Evolutionary conservation across 2,329 filamentous ascomycete genomes (phyloP).

Genomic region (Arthroderma uncinatum): DNA sequence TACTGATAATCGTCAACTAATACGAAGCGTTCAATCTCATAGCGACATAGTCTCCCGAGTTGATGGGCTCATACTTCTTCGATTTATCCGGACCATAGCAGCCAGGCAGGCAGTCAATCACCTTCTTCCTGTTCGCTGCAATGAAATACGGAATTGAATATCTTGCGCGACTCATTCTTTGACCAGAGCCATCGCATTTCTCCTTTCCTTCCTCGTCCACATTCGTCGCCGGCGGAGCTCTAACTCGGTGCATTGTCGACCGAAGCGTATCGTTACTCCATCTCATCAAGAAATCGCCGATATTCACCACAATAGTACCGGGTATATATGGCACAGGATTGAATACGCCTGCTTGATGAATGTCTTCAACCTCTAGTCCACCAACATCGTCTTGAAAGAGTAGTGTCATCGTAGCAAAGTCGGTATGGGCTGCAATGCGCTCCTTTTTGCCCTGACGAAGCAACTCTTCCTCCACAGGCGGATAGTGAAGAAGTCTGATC

Average conservation of each 20-base stretch:
- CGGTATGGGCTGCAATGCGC: constrained; percentile 44
- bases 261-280: constrained; percentile 43
- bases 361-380: constrained; percentile 42
- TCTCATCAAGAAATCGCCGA: constrained; percentile 41
- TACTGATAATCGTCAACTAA: background rate
- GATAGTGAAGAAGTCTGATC: constrained; percentile 50
- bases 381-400: constrained; percentile 45
- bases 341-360: constrained; percentile 29
- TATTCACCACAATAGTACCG: constrained; percentile 39
- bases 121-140: constrained; percentile 38
- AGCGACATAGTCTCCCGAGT: constrained; percentile 28
- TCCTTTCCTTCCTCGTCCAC: constrained; percentile 14
- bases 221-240: constrained; percentile 27
- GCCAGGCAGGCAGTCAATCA: constrained; percentile 44
- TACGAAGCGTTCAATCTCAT: constrained; percentile 20
- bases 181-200: constrained; percentile 15
- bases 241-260: constrained; percentile 46
- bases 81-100: constrained; percentile 35
- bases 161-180: constrained; percentile 38
- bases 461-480: constrained; percentile 36
- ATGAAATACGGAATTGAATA: constrained; percentile 54
- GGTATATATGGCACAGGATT: constrained; percentile 32
- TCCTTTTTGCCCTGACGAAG: constrained; percentile 36
- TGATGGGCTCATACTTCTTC: constrained; percentile 43
- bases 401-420: constrained; percentile 45